Evolutionary conservation across 768 basidiomycete genomes (phyloP), one percentile per base, ranked within the genome.

Genomic region (Cantharellus cinnabarinus): DNA sequence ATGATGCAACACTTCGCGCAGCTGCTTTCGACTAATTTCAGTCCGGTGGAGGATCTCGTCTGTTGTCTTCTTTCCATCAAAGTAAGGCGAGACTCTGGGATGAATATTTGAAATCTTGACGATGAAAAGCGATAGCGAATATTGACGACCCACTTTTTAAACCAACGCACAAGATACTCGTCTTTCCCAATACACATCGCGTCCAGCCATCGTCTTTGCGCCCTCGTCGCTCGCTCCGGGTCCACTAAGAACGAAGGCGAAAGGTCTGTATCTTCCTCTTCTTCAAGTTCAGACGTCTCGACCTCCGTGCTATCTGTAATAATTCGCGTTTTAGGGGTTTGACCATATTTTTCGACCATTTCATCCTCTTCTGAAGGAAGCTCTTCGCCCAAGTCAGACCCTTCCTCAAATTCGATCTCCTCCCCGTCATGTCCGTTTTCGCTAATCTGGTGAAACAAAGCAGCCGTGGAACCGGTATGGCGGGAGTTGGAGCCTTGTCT

Each of bases 41-140:
- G 90, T 88, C 42, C 83, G 76, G 68, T 82, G 89, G n/a, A 93
- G 74, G 60, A 97, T 93, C 69, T 97, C 93, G 63, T 95, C 90
- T 61, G 91, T 86, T 0, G 88, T 88, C 57, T 77, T 82, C 68
- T 83, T 86, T 7, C 94, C 94, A 64, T 98, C 89, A 65, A 97
- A 90, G 67, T 89, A 95, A 65, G 88, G 86, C 61, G 88, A 85
- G 57, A 94, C 86, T 61, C 90, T 93, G 67, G 20, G 10, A 51
- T 39, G 60, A 35, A 39, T 15, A 5, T 2, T 15, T 44, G 3
- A 58, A 39, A 2, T 51, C 4, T 4, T 40, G 37, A 20, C 37
- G 34, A 42, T 53, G 54, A 29, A 29, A 29, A 41, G 5, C 20
- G 41, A 5, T 40, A 39, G n/a, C 61, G 10, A 63, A 51, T 5